Evolutionary conservation across 2,329 filamentous ascomycete genomes (phyloP).

Genomic region (Shiraia sp.): DNA sequence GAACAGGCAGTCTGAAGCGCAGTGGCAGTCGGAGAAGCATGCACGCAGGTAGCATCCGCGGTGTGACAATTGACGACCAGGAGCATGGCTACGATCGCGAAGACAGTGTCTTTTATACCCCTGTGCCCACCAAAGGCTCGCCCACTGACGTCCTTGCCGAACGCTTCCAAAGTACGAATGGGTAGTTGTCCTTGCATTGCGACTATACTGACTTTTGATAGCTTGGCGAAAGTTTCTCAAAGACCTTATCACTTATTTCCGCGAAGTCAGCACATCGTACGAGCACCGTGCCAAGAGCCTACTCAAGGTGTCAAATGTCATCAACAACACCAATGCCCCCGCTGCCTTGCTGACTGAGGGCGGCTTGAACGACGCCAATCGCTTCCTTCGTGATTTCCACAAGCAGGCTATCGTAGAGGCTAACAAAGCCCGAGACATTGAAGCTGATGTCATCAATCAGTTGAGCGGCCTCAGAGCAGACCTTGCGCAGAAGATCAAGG

Average conservation of each 20-base stretch:
- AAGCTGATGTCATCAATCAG: constrained; percentile 87
- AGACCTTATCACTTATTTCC: constrained; percentile 90
- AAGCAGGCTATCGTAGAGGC: constrained; percentile 77
- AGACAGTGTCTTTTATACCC: constrained; percentile 86
- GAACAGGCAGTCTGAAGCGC: constrained; percentile 74
- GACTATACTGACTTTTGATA: constrained; percentile 46
- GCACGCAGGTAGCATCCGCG: constrained; percentile 83
- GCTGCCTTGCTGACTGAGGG: constrained; percentile 76
- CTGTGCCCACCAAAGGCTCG: constrained; percentile 82
- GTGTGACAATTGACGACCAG: constrained; percentile 71
- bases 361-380: constrained; percentile 84
- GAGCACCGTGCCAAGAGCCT: constrained; percentile 82
- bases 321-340: constrained; percentile 78
- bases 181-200: not conserved
- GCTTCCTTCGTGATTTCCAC: constrained; percentile 81
- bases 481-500: constrained; percentile 94
- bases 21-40: constrained; percentile 80
- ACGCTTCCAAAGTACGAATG: constrained; percentile 77
- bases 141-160: constrained; percentile 87
- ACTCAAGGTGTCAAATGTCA: constrained; percentile 78
- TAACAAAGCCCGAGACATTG: constrained; percentile 87
- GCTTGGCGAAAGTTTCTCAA: constrained; percentile 96
- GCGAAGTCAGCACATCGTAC: constrained; percentile 87
- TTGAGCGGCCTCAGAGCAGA: constrained; percentile 85
- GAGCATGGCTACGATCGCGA: constrained; percentile 67